Conservation (phyloP, 768 basidiomycete genomes). For the Paxillus ammoniavirescens region DNA sequence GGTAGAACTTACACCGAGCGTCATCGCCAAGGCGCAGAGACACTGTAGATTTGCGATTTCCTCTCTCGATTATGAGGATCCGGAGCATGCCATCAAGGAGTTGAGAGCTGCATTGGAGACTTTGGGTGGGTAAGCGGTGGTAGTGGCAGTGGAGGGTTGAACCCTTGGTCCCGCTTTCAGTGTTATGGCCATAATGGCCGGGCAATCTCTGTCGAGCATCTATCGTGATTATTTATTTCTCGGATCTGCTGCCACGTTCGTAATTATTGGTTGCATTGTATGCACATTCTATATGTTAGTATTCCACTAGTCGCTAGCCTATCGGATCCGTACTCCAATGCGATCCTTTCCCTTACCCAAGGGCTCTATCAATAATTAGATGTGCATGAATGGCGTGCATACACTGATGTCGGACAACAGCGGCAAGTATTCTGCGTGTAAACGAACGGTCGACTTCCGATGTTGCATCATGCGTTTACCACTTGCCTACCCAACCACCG, state of each 20-base stretch:
- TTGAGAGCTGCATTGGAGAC: constrained; percentile 69
- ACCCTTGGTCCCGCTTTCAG: no score
- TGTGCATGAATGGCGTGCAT: no score
- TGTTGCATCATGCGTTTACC: neutral
- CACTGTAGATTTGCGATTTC: constrained; percentile 92
- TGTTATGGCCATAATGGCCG: no score
- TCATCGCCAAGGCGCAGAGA: constrained; percentile 80
- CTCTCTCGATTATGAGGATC: constrained; percentile 94
- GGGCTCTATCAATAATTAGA: no score
- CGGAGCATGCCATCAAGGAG: constrained; percentile 82
- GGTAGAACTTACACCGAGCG: constrained; percentile 56
- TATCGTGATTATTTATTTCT: neutral
- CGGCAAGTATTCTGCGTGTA: no score
- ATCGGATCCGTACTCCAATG: no score
- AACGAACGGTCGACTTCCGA: neutral
- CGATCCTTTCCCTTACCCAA: no score
- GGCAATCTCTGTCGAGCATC: no score
- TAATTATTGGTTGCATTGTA: no score
- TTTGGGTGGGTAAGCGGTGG: constrained; percentile 46
- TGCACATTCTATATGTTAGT: no score
- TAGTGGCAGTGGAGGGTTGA: neutral
- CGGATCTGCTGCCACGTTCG: neutral
- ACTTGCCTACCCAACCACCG: neutral
- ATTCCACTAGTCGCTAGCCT: no score
- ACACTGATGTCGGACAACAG: no score